Evolutionary conservation across 1,284 basidiomycete species (phyloP), one percentile per base, ranked within the genome.

Genomic region (Neolentinus lepideus): DNA sequence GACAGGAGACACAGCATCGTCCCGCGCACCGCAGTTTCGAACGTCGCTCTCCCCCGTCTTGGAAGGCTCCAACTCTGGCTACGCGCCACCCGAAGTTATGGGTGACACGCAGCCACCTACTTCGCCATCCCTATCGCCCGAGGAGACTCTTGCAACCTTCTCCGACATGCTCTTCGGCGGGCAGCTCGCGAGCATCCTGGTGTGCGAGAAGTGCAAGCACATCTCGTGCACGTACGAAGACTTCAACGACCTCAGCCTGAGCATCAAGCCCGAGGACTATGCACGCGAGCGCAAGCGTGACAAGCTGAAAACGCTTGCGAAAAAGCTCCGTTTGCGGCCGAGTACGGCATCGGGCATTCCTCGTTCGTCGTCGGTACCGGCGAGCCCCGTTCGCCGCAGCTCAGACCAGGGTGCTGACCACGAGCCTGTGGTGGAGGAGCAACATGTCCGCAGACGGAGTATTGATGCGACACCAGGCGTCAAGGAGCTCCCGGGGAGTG

Each of bases 131-230:
- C 16, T n/a, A 16, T 33, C 21, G 11, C 31, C 21, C 57, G 73
- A 79, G 21, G 76, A 83, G 35, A 71, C 75, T 54, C 71, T 89
- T 29, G 67, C 82, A 3, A 87, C 93, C 0, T 90, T 95, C 61
- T 81, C 91, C 9, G 93, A 96, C 68, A 88, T 90, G 73, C 77
- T 97, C 54, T 98, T 97, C 64, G 89, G 91, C 53, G 94, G 94
- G 3, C 82, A 84, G 60, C 78, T 97, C 45, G 87, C 92, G 2
- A 90, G 87, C 71, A 88, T 96, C 64, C 87, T 98, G 51, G 90
- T 98, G 2, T 98, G 94, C 69, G 92, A 94, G 65, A 85, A 86
- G 56, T 98, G 94, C 81, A 94, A 94, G 68, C 78, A 92, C 70
- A 80, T 95, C 54, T 95, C 92, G 2, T 87, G 92, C 62, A 95